Conservation (phyloP, 129 eudicot species). For the Artemisia annua region DNA sequence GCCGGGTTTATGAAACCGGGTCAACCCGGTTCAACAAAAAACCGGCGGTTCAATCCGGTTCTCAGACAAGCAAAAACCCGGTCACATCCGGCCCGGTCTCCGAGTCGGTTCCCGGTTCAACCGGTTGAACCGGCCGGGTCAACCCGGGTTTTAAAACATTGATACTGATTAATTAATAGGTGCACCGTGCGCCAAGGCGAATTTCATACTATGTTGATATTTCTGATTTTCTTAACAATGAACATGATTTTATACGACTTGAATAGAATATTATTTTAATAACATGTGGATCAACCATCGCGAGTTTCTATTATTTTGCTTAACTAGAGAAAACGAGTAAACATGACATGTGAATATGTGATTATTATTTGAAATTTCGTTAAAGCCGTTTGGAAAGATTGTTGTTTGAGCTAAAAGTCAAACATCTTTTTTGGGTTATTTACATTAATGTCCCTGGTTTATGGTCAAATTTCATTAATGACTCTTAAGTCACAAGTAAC, state of each 20-base stretch:
- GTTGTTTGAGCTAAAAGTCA: conserved; percentile 19
- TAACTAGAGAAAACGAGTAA: conserved; percentile 21
- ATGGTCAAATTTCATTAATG: conserved; percentile 23
- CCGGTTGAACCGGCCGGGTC: too few relatives aligned
- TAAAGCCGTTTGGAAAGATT: conserved; percentile 19
- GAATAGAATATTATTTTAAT: not conserved
- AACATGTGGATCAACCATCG: conserved; percentile 9
- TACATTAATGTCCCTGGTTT: conserved; percentile 17
- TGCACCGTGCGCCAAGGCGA: too few relatives aligned
- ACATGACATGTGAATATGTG: conserved; percentile 25
- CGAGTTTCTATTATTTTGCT: conserved; percentile 24
- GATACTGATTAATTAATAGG: too few relatives aligned
- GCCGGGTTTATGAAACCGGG: too few relatives aligned
- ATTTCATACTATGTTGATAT: not conserved
- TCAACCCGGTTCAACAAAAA: too few relatives aligned
- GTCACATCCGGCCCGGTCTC: too few relatives aligned
- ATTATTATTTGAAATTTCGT: conserved; percentile 15
- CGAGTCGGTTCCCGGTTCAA: too few relatives aligned
- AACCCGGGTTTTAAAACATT: too few relatives aligned
- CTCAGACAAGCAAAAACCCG: too few relatives aligned
- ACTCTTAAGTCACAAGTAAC: conserved; percentile 26
- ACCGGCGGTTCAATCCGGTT: too few relatives aligned
- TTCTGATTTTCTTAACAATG: too few relatives aligned
- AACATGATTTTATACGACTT: too few relatives aligned
- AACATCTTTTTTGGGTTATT: not conserved